Evolutionary conservation across 2,329 filamentous ascomycete genomes (phyloP), one percentile per base, ranked within the genome.

Genomic region (Colletotrichum sp.): DNA sequence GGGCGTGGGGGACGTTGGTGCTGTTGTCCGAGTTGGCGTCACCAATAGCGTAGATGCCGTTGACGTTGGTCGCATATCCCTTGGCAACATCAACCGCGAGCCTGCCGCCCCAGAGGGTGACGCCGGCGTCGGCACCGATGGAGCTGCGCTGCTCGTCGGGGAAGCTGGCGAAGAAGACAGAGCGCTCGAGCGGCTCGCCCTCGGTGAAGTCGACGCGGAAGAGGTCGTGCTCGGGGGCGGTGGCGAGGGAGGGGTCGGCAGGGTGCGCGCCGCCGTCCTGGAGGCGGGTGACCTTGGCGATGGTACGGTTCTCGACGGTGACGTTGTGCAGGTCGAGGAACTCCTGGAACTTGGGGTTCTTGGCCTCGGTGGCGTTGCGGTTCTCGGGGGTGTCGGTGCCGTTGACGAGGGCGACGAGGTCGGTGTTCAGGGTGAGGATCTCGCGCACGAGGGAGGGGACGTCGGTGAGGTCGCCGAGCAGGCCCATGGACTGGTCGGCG

Each of bases 1-100:
- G 86, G 0, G 92, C 91, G 77, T 92, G 91, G 0, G 90, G 90
- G 1, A 93, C 88, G 77, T 93, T 93, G 5, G 90, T 92, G 10
- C 86, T 84, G n/a, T 88, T 88, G 69, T 92, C 91, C 36, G 87
- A 88, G 81, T 93, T 93, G 15, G 88, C 88, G 77, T 93, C 91
- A 0, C 92, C 91, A 24, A 93, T 82, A 7, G 89, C 91, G 78
- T 89, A 93, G 1, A 92, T 87, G 2, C 90, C 90, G 0, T 83
- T 79, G 6, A 91, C 79, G 68, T 87, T 92, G 1, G 91, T 92
- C 16, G 84, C 78, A 74, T 90, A 84, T 0, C 87, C 88, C n/a
- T 82, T 84, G 3, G 82, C 75, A 0, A 55, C 43, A 52, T 89
- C 85, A 0, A 85, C 87, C 0, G 83, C 82, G 18, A 92, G 84